Base-by-base conservation (phyloP, 768 basidiomycete species). In the Ramaria sp. region DNA sequence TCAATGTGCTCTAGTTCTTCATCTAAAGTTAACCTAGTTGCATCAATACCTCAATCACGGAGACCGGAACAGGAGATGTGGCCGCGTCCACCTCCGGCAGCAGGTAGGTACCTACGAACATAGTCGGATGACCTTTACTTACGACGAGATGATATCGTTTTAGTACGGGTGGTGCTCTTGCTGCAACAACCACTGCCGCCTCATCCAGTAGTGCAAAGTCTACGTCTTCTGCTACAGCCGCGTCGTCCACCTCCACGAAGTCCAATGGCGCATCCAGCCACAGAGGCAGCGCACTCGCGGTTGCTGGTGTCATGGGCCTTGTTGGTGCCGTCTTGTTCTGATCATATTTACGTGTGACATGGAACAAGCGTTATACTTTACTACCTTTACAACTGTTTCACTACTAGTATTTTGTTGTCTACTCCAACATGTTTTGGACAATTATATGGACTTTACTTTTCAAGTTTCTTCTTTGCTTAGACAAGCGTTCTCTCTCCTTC, bases 221-320 rank as follows among this genome's bases (percentile, higher is more conserved):
- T 22, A 7, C 53, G 27, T 20, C 42, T 27, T 20, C 43, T 22
- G 42, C 48, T 20, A 48, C 45, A 2, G 16, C 53, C 4, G 25
- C 45, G 15, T 47, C 45, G 1, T 15, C 45, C 28, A 37, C 27
- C 36, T 32, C 48, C 42, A 32, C 58, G 39, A 59, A 54, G 24
- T 56, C 57, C 50, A 68, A 65, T 41, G 72, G 65, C 41, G 69
- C 71, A 15, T 65, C 60, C 48, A 67, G 63, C 55, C 59, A 62
- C 37, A 50, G 60, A 38, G 59, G 67, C 49, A 64, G 70, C 9
- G 61, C 69, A 0, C 67, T 73, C 59, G 74, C 77, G 15, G 59
- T 79, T 24, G 77, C 75, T 45, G 73, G 72, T 37, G 30, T 79
- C 36, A 65, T 82, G 62, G 78, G 78, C 20, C 60, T 80, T 42